Evolutionary conservation across 164 flowering plant genomes (phyloP), one percentile per base, ranked within the genome.

Genomic region (Tetracentron sinense): DNA sequence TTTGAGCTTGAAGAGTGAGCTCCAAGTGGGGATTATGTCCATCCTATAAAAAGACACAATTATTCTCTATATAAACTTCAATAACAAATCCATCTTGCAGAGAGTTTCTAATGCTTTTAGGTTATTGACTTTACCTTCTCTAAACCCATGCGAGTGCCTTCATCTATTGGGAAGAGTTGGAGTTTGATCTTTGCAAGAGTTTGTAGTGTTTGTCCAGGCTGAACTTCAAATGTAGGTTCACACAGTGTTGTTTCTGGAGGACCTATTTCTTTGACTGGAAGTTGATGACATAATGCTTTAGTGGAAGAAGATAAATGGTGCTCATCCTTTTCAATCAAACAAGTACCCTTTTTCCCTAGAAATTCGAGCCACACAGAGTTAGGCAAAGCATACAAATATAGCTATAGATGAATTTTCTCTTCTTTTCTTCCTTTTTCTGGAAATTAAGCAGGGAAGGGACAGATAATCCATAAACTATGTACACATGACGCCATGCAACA

Each of bases 1-100:
- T 91, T 58, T 77, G 68, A 55, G 73, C 64, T 29, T 79, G 85
- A 46, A 91, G 54, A 63, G 80, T 83, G 47, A 91, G 85, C 65
- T 91, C 97, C 79, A 85, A 69, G 66, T 79, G 78, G 42, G 97
- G 95, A 74, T 82, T 73, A 67, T 76, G 69, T 8, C 96, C 91
- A 77, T 84, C 95, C 97, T 91, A 70, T 15, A 52, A 56, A 22
- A 68, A 64, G 21, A 35, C 42, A 42, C 19, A 63, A 55, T 3
- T 14, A 38, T 20, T 17, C 53, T 19, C 29, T 46, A 4, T 21
- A 27, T 47, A 48, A 28, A 38, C 16, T 35, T 11, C 52, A 54
- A 59, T 12, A 8, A 42, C 28, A 53, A 19, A 6, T 15, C 25
- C 29, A 35, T n/a, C 19, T 42, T 33, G 51, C 7, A 66, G 21